Evolutionary conservation across 352 stramenopile species (phyloP).

Genomic region (Thalassiosira ordinaria): DNA sequence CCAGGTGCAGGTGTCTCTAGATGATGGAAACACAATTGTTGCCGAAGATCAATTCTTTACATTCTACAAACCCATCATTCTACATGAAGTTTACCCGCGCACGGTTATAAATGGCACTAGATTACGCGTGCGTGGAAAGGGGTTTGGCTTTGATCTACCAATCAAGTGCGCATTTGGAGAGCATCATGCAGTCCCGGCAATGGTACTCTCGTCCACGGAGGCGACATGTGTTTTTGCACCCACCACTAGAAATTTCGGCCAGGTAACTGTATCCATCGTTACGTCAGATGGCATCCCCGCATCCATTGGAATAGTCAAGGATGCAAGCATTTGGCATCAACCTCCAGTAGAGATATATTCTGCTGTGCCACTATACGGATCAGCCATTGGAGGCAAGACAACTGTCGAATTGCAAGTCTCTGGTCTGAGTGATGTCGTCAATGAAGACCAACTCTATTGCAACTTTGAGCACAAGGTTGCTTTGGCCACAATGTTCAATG

Average conservation of each 20-base stretch:
- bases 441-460: slow-evolving; percentile 15
- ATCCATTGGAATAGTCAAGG: slow-evolving; percentile 12
- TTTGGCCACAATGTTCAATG: slow-evolving; percentile 4
- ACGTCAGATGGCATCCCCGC: slow-evolving; percentile 17
- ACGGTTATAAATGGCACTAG: slow-evolving; percentile 29
- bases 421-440: background rate
- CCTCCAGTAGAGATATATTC: slow-evolving; percentile 20
- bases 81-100: slow-evolving; percentile 20
- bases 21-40: slow-evolving; percentile 10
- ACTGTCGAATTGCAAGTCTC: slow-evolving; percentile 31
- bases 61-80: slow-evolving; percentile 34
- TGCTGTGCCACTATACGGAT: slow-evolving; percentile 16
- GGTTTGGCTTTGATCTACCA: slow-evolving; percentile 30
- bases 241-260: background rate
- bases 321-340: slow-evolving; percentile 20
- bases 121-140: slow-evolving; percentile 10
- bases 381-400: slow-evolving; percentile 4
- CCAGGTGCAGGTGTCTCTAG: slow-evolving; percentile 31
- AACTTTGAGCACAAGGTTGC: slow-evolving; percentile 20
- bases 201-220: slow-evolving; percentile 32
- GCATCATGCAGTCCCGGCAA: background rate
- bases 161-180: slow-evolving; percentile 23
- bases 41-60: slow-evolving; percentile 17
- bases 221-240: slow-evolving; percentile 23
- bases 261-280: slow-evolving; percentile 16